phyloP scores from a whole-genome alignment of 2,329 filamentous ascomycete genomes.

The Ophiostoma quercus region DNA sequence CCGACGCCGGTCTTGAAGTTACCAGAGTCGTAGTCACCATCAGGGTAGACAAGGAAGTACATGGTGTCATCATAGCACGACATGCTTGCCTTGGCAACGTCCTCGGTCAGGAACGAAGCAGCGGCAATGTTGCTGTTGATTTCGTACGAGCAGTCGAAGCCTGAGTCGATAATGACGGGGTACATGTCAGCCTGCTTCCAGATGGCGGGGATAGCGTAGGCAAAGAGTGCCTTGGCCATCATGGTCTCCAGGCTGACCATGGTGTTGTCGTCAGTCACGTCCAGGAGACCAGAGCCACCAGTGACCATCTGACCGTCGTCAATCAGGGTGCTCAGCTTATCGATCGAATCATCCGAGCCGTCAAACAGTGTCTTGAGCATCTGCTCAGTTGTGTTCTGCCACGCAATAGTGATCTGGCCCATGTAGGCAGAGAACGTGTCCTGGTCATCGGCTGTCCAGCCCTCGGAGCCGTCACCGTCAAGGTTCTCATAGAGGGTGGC shows the following conservation, averaged over 20 bases:
- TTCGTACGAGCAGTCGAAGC: background rate
- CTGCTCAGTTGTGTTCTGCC: background rate
- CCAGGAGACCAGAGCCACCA: background rate
- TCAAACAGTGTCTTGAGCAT: background rate
- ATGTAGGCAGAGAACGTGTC: constrained; percentile 2
- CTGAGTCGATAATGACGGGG: background rate
- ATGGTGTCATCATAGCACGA: background rate
- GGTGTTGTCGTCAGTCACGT: background rate
- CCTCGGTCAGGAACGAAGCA: background rate
- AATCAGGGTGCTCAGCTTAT: background rate
- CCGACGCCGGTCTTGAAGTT: background rate
- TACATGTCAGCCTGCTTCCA: background rate
- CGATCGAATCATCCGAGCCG: background rate
- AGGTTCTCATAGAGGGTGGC: background rate
- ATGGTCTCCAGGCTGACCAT: background rate
- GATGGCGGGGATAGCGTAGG: background rate
- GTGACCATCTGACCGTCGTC: constrained; percentile 6
- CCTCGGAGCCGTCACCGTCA: background rate
- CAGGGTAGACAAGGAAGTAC: constrained; percentile 12
- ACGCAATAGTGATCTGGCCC: background rate
- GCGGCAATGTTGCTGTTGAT: background rate
- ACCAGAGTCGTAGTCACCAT: background rate
- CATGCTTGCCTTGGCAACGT: background rate
- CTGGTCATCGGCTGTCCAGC: background rate
- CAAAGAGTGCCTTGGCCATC: constrained; percentile 5